A percentile compares a stretch with the other conserved stretches of the same genome.
Conservation (phyloP, 1,139 yeast species). For the Geotrichum carabidarum region DNA sequence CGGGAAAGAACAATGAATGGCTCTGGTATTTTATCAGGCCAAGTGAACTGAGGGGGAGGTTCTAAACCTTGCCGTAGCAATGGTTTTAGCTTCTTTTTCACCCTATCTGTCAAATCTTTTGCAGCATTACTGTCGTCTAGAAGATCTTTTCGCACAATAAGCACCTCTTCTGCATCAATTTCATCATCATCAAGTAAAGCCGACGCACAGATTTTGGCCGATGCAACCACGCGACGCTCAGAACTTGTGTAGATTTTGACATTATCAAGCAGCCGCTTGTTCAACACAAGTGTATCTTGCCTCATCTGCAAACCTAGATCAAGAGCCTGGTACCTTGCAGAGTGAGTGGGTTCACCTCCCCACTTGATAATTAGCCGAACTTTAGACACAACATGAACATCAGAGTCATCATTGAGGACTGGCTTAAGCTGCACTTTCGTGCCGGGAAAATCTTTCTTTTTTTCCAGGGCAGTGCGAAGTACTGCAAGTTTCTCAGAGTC, state of each 20-base stretch:
- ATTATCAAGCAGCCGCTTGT: slow-evolving; percentile 75
- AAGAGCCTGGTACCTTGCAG: slow-evolving; percentile 87
- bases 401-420: slow-evolving; percentile 49
- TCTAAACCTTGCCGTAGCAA: slow-evolving; percentile 89
- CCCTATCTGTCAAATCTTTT: slow-evolving; percentile 93
- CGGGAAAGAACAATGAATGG: slow-evolving; percentile 89
- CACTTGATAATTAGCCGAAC: slow-evolving; percentile 93
- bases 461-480: slow-evolving; percentile 74
- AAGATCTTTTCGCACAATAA: slow-evolving; percentile 80
- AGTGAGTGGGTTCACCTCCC: slow-evolving; percentile 99
- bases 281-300: slow-evolving; percentile 80
- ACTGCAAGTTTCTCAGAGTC: slow-evolving; percentile 71
- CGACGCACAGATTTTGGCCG: slow-evolving; percentile 82
- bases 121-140: slow-evolving; percentile 97
- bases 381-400: slow-evolving; percentile 55
- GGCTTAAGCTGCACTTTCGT: slow-evolving; percentile 95
- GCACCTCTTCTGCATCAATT: slow-evolving; percentile 69
- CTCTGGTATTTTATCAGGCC: slow-evolving; percentile 99
- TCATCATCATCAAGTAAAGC: slow-evolving; percentile 66
- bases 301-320: slow-evolving; percentile 94
- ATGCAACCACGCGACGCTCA: slow-evolving; percentile 86
- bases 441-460: slow-evolving; percentile 86
- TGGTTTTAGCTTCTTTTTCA: slow-evolving; percentile 91
- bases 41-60: slow-evolving; percentile 97
- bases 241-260: slow-evolving; percentile 86